Base-by-base conservation (phyloP, 345 rosid genomes). In the Barbarea vulgaris region DNA sequence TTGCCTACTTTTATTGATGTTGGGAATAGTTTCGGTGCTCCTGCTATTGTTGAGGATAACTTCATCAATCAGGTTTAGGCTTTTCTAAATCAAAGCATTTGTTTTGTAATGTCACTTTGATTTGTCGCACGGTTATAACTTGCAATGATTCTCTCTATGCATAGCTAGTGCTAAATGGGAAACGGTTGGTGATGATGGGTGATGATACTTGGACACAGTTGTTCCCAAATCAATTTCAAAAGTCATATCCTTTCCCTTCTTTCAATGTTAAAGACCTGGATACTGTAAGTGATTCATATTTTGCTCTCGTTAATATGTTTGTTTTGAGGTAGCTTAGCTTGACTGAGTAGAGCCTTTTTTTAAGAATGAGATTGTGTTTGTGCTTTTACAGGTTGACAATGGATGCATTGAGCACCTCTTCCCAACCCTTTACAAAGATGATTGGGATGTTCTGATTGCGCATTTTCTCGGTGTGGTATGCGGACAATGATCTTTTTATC, bases 381-480 rank as follows among this genome's bases (percentile, higher is more conserved):
- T 33, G 21, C 1, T 64, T 11, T 72, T 71, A 48, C 81, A 94
- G 97, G 99, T 92, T 44, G 97, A 91, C 72, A 87, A 89, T 39
- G 99, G 99, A 76, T 94, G 99, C 85, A 85, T 86, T 51, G 92
- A 92, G 36, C 87, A 91, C 64, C 79, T 94, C 47, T 67, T 91
- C 56, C 97, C 97, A 14, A 78, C 96, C 14, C 81, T 92, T 36
- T 81, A 84, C 64, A 41, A 88, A 77, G 88, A 90, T 65, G 93
- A 94, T 69, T 94, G 97, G 97, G 97, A 92, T 80, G 97, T 92
- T 61, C 96, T 94, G 22, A 87, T 94, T 79, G 96, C 97, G 0
- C 98, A 94, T 85, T 94, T 91, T 83, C 97, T 94, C 12, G 99
- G 99, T 7, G 89, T 90, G 93, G 99, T 92, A 90, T 81, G 85